These are phyloP conservation scores for Termitomyces sp. DNA, from an alignment of 768 basidiomycete species.

Conservation along the genomic window DNA sequence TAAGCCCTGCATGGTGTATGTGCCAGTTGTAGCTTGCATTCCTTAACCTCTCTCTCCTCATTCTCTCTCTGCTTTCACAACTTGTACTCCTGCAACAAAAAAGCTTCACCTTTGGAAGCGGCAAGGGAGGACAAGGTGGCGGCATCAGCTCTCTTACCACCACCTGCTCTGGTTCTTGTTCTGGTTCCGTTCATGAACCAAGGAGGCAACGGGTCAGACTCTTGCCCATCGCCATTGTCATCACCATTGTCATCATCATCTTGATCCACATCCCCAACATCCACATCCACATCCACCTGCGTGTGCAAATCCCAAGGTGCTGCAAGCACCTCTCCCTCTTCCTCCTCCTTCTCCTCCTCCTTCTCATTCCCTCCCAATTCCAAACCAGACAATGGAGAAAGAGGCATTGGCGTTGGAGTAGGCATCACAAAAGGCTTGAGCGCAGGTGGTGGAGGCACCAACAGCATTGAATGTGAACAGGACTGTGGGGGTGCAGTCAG, in stretches of 20 bases:
- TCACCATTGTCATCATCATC: too few species aligned
- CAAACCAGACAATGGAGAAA: not conserved
- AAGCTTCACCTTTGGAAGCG: slow-evolving; percentile 50
- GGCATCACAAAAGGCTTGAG: not conserved
- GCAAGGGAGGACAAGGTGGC: not conserved
- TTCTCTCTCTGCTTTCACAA: slow-evolving; percentile 48
- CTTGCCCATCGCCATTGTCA: too few species aligned
- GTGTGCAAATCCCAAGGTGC: not conserved
- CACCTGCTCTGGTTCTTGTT: too few species aligned
- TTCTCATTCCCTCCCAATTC: not conserved
- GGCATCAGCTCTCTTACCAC: not conserved
- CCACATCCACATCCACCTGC: not conserved
- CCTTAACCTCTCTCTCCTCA: slow-evolving; percentile 39
- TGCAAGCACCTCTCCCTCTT: not conserved
- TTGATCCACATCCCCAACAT: too few species aligned
- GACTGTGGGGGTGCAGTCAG: too few species aligned
- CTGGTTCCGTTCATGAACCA: too few species aligned
- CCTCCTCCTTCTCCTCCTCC: not conserved
- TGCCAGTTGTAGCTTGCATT: slow-evolving; percentile 73
- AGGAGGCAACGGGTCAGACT: too few species aligned
- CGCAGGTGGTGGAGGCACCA: not conserved
- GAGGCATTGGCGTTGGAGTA: not conserved
- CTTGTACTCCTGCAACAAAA: slow-evolving; percentile 56
- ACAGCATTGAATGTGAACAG: too few species aligned
- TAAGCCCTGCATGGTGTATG: slow-evolving; percentile 76